Evolutionary conservation across 139 green algal genomes (phyloP), one percentile per base, ranked within the genome.

Genomic region (Coccomyxa sp.): DNA sequence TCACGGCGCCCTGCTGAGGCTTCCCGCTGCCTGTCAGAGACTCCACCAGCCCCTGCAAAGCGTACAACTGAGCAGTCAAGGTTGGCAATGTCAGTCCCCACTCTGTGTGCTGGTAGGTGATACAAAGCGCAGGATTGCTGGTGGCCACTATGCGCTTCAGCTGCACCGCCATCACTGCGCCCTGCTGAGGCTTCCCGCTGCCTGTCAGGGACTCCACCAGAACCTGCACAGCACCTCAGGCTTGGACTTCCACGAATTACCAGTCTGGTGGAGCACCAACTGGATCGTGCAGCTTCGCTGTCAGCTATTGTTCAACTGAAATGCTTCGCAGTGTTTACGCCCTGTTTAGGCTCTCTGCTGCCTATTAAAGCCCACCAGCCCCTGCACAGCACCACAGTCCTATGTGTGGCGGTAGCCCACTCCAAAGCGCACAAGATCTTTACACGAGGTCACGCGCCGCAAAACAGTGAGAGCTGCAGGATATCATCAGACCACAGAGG

Each of bases 51-150:
- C 50, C 50, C 50, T 64, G 50, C 27, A n/a, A n/a, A n/a, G n/a
- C n/a, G n/a, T n/a, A n/a, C n/a, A n/a, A n/a, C n/a, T n/a, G n/a
- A n/a, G n/a, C n/a, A n/a, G n/a, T n/a, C n/a, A n/a, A n/a, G n/a
- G n/a, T n/a, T n/a, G n/a, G n/a, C n/a, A n/a, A n/a, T n/a, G n/a
- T n/a, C n/a, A n/a, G n/a, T n/a, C 64, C 64, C n/a, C 0, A 72
- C 75, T 29, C 33, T 72, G 37, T 39, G 73, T 6, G 8, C 40
- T 39, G 75, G 79, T 98, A 98, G 55, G 94, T 98, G 39, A 85
- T 88, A 14, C 90, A 81, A 33, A 93, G 87, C 18, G 75, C 40
- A 6, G 85, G 73, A 50, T 89, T 87, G 27, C 79, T 84, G 7
- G 92, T 96, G 24, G 91, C 90, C 50, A 84, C 83, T 24, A 89